These are phyloP conservation scores for Takashimella tepidaria DNA, from an alignment of 1,284 basidiomycete genomes.

Conservation along the genomic window DNA sequence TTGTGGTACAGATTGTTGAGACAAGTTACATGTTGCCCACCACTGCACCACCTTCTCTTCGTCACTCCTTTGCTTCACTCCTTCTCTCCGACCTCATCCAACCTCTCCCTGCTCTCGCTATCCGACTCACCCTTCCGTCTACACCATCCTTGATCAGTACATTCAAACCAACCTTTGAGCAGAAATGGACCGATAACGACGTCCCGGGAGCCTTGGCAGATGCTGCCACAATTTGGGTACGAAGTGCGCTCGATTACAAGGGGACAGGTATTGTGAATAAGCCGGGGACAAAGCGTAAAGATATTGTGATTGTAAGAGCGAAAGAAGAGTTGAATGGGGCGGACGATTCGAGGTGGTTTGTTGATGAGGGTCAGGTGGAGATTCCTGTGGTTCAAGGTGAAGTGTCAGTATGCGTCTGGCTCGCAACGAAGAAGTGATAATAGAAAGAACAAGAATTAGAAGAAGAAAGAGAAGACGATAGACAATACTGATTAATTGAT, in stretches of 20 bases:
- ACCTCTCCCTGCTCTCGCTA: constrained; percentile 27
- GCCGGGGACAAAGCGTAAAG: constrained; percentile 1
- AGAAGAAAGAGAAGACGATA: too few species aligned
- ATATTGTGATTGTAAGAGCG: constrained; percentile 5
- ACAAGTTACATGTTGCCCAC: constrained; percentile 34
- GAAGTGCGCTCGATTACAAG: constrained; percentile 32
- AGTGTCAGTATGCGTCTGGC: constrained; percentile 14
- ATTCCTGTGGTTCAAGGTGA: constrained; percentile 2
- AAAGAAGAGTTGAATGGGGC: constrained; percentile 8
- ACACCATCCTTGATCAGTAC: constrained; percentile 12
- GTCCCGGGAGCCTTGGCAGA: constrained; percentile 25
- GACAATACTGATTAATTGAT: too few species aligned
- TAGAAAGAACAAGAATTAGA: too few species aligned
- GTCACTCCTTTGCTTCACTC: constrained; percentile 31
- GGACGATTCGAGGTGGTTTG: constrained; percentile 12
- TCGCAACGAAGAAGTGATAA: constrained; percentile 11
- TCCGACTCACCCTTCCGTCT: constrained; percentile 31
- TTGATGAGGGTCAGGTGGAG: neutral
- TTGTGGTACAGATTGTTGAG: constrained; percentile 37
- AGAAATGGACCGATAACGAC: constrained; percentile 8
- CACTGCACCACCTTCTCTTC: constrained; percentile 18
- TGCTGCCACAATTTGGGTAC: constrained; percentile 28
- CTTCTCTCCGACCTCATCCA: constrained; percentile 36
- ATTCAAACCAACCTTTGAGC: constrained; percentile 14
- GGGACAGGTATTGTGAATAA: constrained; percentile 20